Base-by-base conservation (phyloP, 768 basidiomycete species). In the Chalciporus sphaerocephalus region DNA sequence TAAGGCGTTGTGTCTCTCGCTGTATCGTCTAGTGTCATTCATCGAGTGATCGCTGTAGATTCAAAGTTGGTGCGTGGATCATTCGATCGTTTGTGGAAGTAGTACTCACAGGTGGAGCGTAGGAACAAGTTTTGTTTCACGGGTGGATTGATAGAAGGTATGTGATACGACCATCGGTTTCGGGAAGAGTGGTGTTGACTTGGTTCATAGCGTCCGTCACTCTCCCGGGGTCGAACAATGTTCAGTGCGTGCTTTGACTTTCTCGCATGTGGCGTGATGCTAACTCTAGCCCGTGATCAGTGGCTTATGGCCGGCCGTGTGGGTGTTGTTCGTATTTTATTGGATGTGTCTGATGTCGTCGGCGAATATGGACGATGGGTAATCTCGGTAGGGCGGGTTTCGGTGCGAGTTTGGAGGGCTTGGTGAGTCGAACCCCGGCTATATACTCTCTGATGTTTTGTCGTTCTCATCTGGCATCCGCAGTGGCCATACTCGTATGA, bases 71-170 rank as follows among this genome's bases (percentile, higher is more conserved):
- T 63, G 15, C 35, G 54, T 46, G 17, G 27, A 15, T 39, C 15
- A 17, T 23, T 22, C 0, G 30, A 2, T 28, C 22, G 12, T 40
- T 17, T n/a, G 16, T 23, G 12, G 3, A 13, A 11, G 4, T 22
- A 48, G 17, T 32, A 12, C 16, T 53, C 46, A 56, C 28, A 17
- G 15, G 4, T 34, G 35, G 42, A 22, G 35, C 20, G 37, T 5
- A 68, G 69, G 76, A 84, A 83, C 61, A 81, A 83, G 66, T 81
- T 93, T 52, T 91, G 87, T 63, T 90, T 91, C 60, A 87, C 86
- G 9, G 85, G 85, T 6, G 89, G 89, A 33, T 64, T 87, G 40
- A 74, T 88, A 41, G 86, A 81, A 66, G 58, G 64, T 65, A 20
- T 17, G 53, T 49, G 30, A n/a, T 7, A 9, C 8, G 30, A 3